Percentiles rank a stretch among this genome's conserved stretches.
Evolutionary conservation across 2,329 filamentous ascomycete species (phyloP).

Genomic region (Sphaerostilbella broomeana): DNA sequence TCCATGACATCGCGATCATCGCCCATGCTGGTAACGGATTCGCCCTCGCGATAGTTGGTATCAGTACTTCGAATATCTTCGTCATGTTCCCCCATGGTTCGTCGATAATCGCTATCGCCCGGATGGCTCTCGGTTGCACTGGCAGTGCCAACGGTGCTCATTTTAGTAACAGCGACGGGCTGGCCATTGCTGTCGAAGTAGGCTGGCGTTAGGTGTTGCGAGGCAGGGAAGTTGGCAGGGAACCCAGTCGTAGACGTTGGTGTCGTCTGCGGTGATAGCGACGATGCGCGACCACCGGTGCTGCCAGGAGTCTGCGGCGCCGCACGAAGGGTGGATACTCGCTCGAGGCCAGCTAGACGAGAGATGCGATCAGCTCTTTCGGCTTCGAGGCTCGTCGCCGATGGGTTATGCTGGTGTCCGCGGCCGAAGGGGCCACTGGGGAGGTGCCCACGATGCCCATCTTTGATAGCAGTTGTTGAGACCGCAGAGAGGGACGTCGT

Average conservation of each 20-base stretch:
- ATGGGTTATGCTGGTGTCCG: conserved; percentile 51
- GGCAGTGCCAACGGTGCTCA: conserved; percentile 85
- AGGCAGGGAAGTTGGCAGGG: conserved; percentile 32
- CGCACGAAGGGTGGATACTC: conserved; percentile 69
- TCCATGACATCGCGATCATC: conserved; percentile 44
- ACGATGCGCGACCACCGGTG: conserved; percentile 25
- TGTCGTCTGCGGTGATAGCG: conserved; percentile 44
- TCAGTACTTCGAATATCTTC: conserved; percentile 69
- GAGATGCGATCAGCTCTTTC: conserved; percentile 94
- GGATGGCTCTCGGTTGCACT: conserved; percentile 73
- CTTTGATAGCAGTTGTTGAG: conserved; percentile 92
- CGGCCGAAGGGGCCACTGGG: conserved; percentile 47
- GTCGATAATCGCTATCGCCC: conserved; percentile 47
- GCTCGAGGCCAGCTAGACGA: conserved; percentile 83
- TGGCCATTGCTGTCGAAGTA: conserved; percentile 78
- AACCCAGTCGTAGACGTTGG: conserved; percentile 43
- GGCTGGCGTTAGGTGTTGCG: conserved; percentile 48
- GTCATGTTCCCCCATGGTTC: conserved; percentile 50
- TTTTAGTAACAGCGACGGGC: conserved; percentile 63
- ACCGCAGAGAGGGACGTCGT: conserved; percentile 88
- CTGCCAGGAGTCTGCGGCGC: conserved; percentile 29
- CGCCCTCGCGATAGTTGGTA: conserved; percentile 52
- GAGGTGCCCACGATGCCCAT: conserved; percentile 81
- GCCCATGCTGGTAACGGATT: conserved; percentile 50
- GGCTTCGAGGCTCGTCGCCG: conserved; percentile 72